phyloP scores from a whole-genome alignment of 2,329 filamentous ascomycete species.

The Xylaria sp. region DNA sequence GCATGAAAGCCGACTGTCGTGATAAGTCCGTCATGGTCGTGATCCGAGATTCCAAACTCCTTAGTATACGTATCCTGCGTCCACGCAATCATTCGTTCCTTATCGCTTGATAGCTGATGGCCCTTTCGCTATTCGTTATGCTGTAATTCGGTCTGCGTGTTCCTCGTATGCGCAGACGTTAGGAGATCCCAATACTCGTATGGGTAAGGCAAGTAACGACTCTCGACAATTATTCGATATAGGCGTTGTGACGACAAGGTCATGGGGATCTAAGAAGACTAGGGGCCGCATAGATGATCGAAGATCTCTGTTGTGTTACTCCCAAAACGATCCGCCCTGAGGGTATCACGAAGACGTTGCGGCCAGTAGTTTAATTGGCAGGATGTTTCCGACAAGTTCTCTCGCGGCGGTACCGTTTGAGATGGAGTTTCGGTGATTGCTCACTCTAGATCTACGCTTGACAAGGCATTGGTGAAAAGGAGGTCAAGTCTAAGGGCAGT shows the following conservation, averaged over 20 bases:
- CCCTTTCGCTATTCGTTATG: conserved; percentile 37
- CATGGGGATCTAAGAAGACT: conserved; percentile 16
- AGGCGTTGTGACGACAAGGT: conserved; percentile 16
- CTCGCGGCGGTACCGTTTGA: conserved; percentile 16
- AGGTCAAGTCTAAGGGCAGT: conserved; percentile 47
- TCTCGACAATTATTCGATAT: conserved; percentile 6
- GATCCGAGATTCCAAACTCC: conserved; percentile 14
- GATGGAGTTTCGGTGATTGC: conserved; percentile 25
- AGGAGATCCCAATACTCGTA: conserved; percentile 1
- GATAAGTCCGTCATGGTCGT: conserved; percentile 59
- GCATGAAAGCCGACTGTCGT: conserved; percentile 76
- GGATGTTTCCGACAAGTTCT: conserved; percentile 22
- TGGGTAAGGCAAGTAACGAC: conserved; percentile 5
- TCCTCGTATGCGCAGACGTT: conserved; percentile 22
- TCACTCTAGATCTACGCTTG: conserved; percentile 14
- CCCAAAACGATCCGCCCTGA: conserved; percentile 28
- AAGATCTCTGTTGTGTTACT: conserved; percentile 26
- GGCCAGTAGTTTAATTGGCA: conserved; percentile 31
- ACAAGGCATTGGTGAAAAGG: conserved; percentile 40
- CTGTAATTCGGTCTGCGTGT: conserved; percentile 21
- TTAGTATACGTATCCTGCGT: conserved; percentile 30
- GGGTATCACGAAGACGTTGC: conserved; percentile 24
- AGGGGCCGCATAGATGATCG: conserved; percentile 23
- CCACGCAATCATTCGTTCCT: conserved; percentile 34
- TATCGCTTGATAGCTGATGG: conserved; percentile 27